phyloP scores from a whole-genome alignment of 192 early-diverging fungal genomes.

The Coemansia sp. region DNA sequence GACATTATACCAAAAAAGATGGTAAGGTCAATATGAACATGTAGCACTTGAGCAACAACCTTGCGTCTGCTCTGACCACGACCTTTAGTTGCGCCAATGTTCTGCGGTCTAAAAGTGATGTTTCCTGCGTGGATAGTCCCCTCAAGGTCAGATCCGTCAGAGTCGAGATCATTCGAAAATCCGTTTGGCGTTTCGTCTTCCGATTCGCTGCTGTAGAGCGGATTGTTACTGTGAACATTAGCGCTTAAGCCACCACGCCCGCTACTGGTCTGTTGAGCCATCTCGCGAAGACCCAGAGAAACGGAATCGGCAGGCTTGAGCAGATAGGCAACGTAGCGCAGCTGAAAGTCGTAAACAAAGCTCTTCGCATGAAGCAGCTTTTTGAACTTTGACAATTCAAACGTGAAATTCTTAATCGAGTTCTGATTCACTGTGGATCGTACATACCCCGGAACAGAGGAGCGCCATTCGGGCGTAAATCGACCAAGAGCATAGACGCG shows the following conservation, averaged over 20 bases:
- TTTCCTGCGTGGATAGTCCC: not conserved
- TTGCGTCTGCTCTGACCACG: not conserved
- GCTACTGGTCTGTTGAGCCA: not conserved
- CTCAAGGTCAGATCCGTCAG: slow-evolving; percentile 20
- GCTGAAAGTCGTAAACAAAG: slow-evolving; percentile 59
- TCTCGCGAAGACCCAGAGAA: not conserved
- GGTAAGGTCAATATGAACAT: slow-evolving; percentile 48
- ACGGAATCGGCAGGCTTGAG: slow-evolving; percentile 25
- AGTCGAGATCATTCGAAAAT: slow-evolving; percentile 16
- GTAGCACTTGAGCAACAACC: slow-evolving; percentile 43
- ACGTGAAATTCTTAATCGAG: slow-evolving; percentile 53
- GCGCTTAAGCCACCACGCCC: not conserved
- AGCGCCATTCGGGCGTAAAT: slow-evolving; percentile 53
- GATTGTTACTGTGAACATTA: not conserved
- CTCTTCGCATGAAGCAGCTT: slow-evolving; percentile 56
- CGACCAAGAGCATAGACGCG: slow-evolving; percentile 51
- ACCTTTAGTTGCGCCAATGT: not conserved
- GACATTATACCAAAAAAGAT: slow-evolving; percentile 35
- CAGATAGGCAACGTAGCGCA: slow-evolving; percentile 45
- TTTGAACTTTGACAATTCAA: slow-evolving; percentile 54
- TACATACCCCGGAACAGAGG: slow-evolving; percentile 48
- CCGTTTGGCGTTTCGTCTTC: slow-evolving; percentile 10
- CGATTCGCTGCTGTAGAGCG: slow-evolving; percentile 42
- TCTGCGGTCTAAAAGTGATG: not conserved
- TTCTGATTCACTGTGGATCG: slow-evolving; percentile 38